phyloP scores from a whole-genome alignment of 169 alveolate genomes.

The Hepatocystis sp. region DNA sequence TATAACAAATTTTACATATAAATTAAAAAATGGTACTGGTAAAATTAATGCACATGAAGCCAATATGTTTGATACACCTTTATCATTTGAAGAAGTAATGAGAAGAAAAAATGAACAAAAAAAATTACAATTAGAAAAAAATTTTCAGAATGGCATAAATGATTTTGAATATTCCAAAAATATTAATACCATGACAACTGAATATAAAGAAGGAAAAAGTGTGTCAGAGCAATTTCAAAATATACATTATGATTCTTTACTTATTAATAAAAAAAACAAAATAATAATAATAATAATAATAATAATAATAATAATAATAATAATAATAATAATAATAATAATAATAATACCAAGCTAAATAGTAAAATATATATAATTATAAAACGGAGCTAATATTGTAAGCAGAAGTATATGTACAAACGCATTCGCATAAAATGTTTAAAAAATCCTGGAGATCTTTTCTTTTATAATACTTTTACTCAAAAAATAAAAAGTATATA shows the following conservation, averaged over 20 bases:
- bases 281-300: background rate
- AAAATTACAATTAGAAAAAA: slow-evolving; percentile 28
- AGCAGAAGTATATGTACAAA: too few relatives aligned
- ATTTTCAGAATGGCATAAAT: background rate
- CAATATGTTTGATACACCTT: slow-evolving; percentile 66
- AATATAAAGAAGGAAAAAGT: background rate
- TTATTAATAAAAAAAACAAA: too few relatives aligned
- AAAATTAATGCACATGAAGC: slow-evolving; percentile 11
- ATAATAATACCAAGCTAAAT: too few relatives aligned
- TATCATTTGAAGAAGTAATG: slow-evolving; percentile 73
- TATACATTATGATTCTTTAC: background rate
- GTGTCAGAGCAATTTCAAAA: background rate
- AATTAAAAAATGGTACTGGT: slow-evolving; percentile 10
- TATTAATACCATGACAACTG: background rate
- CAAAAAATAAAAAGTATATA: too few relatives aligned
- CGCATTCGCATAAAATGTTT: too few relatives aligned
- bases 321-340: background rate
- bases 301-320: background rate
- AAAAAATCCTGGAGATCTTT: too few relatives aligned
- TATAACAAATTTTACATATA: slow-evolving; percentile 15
- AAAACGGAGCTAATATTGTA: too few relatives aligned
- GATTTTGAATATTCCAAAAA: background rate
- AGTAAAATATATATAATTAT: too few relatives aligned
- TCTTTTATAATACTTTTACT: too few relatives aligned
- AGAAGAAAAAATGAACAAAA: slow-evolving; percentile 74